These are phyloP conservation scores for Botryotinia calthae DNA, from an alignment of 2,329 filamentous ascomycete genomes.

Conservation along the genomic window DNA sequence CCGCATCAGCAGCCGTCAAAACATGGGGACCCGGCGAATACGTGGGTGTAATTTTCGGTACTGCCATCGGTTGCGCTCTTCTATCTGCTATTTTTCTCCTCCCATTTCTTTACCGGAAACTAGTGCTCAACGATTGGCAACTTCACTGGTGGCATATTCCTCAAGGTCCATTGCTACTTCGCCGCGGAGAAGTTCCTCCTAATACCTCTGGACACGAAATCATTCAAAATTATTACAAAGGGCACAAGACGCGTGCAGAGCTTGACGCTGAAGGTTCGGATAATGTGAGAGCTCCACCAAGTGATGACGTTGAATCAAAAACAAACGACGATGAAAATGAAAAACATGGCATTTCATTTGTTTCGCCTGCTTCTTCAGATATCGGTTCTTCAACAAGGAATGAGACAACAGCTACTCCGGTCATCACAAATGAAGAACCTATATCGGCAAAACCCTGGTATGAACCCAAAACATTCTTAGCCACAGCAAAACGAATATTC, in stretches of 20 bases:
- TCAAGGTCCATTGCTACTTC: slow-evolving; percentile 38
- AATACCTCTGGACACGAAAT: neutral
- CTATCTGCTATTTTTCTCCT: slow-evolving; percentile 40
- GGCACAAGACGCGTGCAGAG: slow-evolving; percentile 16
- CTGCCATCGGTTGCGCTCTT: slow-evolving; percentile 26
- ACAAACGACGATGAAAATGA: neutral
- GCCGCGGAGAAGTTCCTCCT: slow-evolving; percentile 2
- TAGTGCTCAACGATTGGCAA: slow-evolving; percentile 38
- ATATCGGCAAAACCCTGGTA: neutral
- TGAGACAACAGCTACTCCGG: neutral
- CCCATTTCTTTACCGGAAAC: slow-evolving; percentile 36
- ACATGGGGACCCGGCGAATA: slow-evolving; percentile 40
- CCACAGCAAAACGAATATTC: neutral
- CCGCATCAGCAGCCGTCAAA: slow-evolving; percentile 26
- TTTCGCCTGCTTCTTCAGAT: neutral
- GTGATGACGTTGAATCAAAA: neutral
- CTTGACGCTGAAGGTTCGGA: slow-evolving; percentile 49
- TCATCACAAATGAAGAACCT: neutral
- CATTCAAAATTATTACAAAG: slow-evolving; percentile 6
- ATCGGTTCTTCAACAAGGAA: neutral
- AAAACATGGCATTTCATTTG: neutral
- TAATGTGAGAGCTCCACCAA: neutral
- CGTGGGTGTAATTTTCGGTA: slow-evolving; percentile 35
- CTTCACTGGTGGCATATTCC: slow-evolving; percentile 39
- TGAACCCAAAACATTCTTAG: neutral